Evolutionary conservation across 2,329 filamentous ascomycete genomes (phyloP), one percentile per base, ranked within the genome.

Genomic region (Neopestalotiopsis clavispora): DNA sequence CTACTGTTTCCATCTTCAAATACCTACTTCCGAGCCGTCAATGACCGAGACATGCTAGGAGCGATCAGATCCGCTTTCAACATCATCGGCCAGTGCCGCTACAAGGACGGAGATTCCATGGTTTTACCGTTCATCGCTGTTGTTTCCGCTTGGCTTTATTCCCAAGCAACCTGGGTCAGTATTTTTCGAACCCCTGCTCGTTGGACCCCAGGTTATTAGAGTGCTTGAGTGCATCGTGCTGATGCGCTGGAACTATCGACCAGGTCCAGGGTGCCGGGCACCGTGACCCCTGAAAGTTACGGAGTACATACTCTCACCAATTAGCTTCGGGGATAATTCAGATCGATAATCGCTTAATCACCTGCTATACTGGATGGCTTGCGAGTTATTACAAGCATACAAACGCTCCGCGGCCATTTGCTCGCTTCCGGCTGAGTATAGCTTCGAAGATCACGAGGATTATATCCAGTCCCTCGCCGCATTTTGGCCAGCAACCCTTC

Each of bases 311-410:
- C 56, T 20, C 34, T 17, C 20, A 59, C 57, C 20, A 28, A 12
- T 13, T 34, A 62, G n/a, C 59, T 40, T 34, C 30, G 30, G 57
- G 57, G 30, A 62, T 34, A 62, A 13, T 20, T 20, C 17, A 62
- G 59, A 62, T 62, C 59, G 59, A 62, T 62, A 40, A 17, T 62
- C 59, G 59, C 59, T 62, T 40, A 62, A 62, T 12, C 34, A 10
- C 45, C 45, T 10, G 23, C 23, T 28, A 28, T 28, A 38, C 57
- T 59, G n/a, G 23, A 59, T 28, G 4, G 7, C n/a, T 20, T 59
- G 57, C 30, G 20, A 14, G 30, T 59, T 20, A 5, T 17, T 38
- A 6, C 34, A 38, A 38, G 34, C 34, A 6, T 38, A 7, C 45
- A 52, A n/a, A 52, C 17, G 9, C 9, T 10, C 45, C 9, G 20